Evolutionary conservation across 306 rosid genomes (phyloP), one percentile per base, ranked within the genome.

Genomic region (Arachis hypogaea): DNA sequence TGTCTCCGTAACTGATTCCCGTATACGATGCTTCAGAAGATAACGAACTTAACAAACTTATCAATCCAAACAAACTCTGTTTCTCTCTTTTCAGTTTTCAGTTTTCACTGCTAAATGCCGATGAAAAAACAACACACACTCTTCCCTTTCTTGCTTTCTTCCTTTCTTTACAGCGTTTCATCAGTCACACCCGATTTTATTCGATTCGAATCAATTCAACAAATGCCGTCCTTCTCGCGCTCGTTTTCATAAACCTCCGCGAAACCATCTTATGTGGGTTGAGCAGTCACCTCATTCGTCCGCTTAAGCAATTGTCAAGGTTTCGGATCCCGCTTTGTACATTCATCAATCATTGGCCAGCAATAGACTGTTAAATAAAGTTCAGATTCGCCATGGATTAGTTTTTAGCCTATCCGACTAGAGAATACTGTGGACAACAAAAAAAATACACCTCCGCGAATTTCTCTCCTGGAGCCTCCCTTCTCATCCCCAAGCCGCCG

Each of bases 161-260:
- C 50, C 75, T 59, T 46, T 22, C 28, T 50, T 62, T 42, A 6
- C n/a, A 38, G 55, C 40, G 14, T 55, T 64, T 40, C 46, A 61
- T 11, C 3, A 11, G 5, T 41, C 44, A 41, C 56, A 33, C 70
- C 49, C 30, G 68, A 77, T 61, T 14, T 14, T 14, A 14, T 14
- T 67, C 86, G 66, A 78, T 83, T 22, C 28, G 28, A 22, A 22
- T 22, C 28, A 75, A 62, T 3, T 69, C 67, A 71, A 57, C 63
- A 79, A 49, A 22, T 22, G 28, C 11, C 78, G 12, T 61, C 44
- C 42, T 57, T 82, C 5, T n/a, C 78, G 12, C 59, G 54, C 36
- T 51, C 85, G 3, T 69, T 61, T 7, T 71, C 82, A 0, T 74
- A 90, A 1, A 63, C 88, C 7, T 87, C 83, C 64, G 90, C 92